A percentile compares a stretch with the other conserved stretches of the same genome.
Evolutionary conservation across 139 green algal species (phyloP).

Genomic region (Edaphochlamys debaryana): DNA sequence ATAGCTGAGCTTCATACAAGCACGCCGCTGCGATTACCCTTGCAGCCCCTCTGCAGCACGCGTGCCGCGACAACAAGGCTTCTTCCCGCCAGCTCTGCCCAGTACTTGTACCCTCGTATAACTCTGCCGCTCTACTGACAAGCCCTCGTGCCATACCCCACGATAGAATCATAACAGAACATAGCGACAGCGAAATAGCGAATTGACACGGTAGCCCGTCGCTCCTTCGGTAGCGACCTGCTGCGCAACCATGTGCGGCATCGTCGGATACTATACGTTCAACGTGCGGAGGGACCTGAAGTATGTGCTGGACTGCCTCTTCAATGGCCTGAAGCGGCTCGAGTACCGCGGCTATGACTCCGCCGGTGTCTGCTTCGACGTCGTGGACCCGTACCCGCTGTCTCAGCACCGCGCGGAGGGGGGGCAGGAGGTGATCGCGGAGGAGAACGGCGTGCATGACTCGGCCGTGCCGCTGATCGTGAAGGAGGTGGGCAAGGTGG

Average conservation of each 20-base stretch:
- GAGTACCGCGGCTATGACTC: constrained; percentile 99
- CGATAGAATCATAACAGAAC: too few species aligned
- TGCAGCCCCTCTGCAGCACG: too few species aligned
- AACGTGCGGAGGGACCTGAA: constrained; percentile 64
- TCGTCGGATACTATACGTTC: constrained; percentile 97
- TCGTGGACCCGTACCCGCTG: constrained; percentile 44
- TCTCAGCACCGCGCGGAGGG: background rate
- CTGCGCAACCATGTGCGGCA: constrained; percentile 89
- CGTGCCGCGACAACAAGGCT: too few species aligned
- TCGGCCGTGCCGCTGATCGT: constrained; percentile 44
- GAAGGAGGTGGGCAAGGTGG: constrained; percentile 89
- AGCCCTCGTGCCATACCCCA: too few species aligned
- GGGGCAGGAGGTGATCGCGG: constrained; percentile 12
- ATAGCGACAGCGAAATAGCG: too few species aligned
- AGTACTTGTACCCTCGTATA: too few species aligned
- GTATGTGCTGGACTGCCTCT: constrained; percentile 87
- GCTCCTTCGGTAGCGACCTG: too few species aligned
- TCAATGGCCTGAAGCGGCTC: constrained; percentile 90
- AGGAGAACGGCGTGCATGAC: constrained; percentile 53
- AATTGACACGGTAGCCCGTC: too few species aligned
- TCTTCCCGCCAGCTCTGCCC: too few species aligned
- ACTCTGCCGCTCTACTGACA: too few species aligned
- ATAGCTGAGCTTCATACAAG: too few species aligned
- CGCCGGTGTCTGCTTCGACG: constrained; percentile 89
- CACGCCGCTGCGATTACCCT: too few species aligned